These are phyloP conservation scores for Mycena leptocephala DNA, from an alignment of 768 basidiomycete genomes.

Conservation along the genomic window DNA sequence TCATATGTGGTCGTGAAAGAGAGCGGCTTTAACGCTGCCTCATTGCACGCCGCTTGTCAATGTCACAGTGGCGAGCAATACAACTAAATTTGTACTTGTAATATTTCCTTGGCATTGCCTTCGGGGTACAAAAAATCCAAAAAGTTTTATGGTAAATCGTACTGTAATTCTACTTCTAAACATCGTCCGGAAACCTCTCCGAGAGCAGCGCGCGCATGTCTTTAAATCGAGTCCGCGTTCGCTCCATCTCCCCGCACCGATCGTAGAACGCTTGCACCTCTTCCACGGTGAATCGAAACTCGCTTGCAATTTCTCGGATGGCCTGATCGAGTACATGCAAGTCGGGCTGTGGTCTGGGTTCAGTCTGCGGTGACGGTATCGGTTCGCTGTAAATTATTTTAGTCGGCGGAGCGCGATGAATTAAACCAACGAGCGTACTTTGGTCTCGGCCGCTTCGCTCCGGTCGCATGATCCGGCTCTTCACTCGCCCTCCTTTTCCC, in stretches of 20 bases:
- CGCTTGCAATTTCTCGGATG: constrained; percentile 76
- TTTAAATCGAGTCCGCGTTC: constrained; percentile 76
- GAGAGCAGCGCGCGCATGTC: constrained; percentile 73
- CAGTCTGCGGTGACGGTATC: constrained; percentile 10
- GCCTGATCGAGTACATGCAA: constrained; percentile 80
- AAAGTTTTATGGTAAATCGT: background rate
- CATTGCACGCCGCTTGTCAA: background rate
- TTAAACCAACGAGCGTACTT: constrained; percentile 51
- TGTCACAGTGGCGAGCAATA: too few species aligned
- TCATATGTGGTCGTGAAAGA: background rate
- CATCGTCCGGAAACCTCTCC: constrained; percentile 55
- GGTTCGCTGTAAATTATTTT: constrained; percentile 34
- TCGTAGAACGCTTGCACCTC: constrained; percentile 89
- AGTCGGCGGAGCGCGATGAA: too few species aligned
- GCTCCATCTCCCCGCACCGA: constrained; percentile 78
- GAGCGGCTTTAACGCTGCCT: background rate
- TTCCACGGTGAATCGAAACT: constrained; percentile 80
- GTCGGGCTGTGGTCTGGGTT: constrained; percentile 43
- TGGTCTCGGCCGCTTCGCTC: constrained; percentile 61
- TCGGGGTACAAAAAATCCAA: background rate
- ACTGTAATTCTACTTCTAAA: background rate
- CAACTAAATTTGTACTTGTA: constrained; percentile 21
- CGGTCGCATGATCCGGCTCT: constrained; percentile 51
- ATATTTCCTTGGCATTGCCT: background rate
- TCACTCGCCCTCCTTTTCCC: constrained; percentile 70